These are phyloP conservation scores for Karstenula rhodostoma DNA, from an alignment of 2,329 filamentous ascomycete species.

Conservation along the genomic window DNA sequence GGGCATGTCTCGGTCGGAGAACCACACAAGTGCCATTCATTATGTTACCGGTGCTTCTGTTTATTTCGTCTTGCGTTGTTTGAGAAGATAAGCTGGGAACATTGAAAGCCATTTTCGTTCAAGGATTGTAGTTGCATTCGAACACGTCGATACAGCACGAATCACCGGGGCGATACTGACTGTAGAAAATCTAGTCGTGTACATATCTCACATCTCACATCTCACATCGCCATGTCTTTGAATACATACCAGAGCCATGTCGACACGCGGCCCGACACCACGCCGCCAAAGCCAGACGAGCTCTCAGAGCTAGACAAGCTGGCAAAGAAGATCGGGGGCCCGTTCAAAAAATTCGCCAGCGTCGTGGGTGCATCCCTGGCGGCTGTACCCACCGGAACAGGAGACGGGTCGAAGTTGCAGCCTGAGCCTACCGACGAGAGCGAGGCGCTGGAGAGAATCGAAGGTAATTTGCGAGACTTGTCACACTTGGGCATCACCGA, in stretches of 20 bases:
- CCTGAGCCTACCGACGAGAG: slow-evolving; percentile 43
- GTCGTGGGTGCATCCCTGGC: slow-evolving; percentile 40
- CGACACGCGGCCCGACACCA: slow-evolving; percentile 41
- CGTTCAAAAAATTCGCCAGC: slow-evolving; percentile 38
- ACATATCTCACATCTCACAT: not conserved
- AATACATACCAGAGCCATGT: slow-evolving; percentile 28
- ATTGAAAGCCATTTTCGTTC: not conserved
- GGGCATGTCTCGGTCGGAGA: not conserved
- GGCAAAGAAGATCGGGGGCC: slow-evolving; percentile 36
- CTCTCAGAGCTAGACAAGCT: slow-evolving; percentile 45
- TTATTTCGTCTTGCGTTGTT: not conserved
- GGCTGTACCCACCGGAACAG: slow-evolving; percentile 49
- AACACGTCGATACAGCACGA: not conserved
- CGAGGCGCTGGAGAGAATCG: slow-evolving; percentile 44
- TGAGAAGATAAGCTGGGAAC: not conserved
- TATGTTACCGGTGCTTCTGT: not conserved
- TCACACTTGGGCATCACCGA: slow-evolving; percentile 44
- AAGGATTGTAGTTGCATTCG: not conserved
- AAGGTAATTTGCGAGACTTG: slow-evolving; percentile 43
- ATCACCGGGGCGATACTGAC: not conserved
- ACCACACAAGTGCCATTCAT: not conserved
- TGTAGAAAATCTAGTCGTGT: not conserved
- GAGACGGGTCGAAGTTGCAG: slow-evolving; percentile 53
- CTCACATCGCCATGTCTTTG: not conserved
- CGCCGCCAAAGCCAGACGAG: slow-evolving; percentile 39